Base-by-base conservation (phyloP, 495 filamentous ascomycete species). In the Chaetomidium leptoderma region DNA sequence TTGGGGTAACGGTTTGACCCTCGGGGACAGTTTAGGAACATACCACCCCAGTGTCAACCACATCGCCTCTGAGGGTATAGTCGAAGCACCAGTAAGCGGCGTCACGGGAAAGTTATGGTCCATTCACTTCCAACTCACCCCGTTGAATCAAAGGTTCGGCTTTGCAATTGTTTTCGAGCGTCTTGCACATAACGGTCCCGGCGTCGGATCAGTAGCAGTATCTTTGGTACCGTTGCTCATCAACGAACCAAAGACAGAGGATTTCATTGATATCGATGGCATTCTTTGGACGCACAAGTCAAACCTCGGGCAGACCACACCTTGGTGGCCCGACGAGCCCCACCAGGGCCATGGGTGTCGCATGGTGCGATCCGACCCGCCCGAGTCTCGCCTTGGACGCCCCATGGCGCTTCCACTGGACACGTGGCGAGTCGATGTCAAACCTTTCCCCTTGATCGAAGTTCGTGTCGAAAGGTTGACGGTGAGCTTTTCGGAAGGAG, bases 381-480 rank as follows among this genome's bases (percentile, higher is more conserved):
- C 10, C 30, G 10, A 32, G 10, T 32, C 30, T 5, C 30, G 5
- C 5, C 10, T 32, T 3, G 32, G 14, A 10, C 3, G 32, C 14
- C 32, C 9, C 32, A 35, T 35, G 7, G 2, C 32, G 32, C 32
- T 35, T 13, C 32, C 32, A 26, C 4, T 10, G 14, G 10, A 27
- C 37, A 19, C 26, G 29, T 23, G 24, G 17, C 2, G 51, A 26
- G 1, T 24, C n/a, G 17, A 17, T 40, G 17, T n/a, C 16, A n/a
- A 4, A 32, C 4, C 51, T 19, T 48, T 63, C 32, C 45, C 59
- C n/a, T n/a, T n/a, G n/a, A n/a, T n/a, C n/a, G n/a, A n/a, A n/a
- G n/a, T n/a, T n/a, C n/a, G n/a, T n/a, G n/a, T n/a, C n/a, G n/a
- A n/a, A n/a, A n/a, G n/a, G n/a, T n/a, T n/a, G n/a, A n/a, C n/a